Percentiles rank a stretch among this genome's conserved stretches.
phyloP scores from a whole-genome alignment of 345 rosid genomes.

The Trapa bicornis region DNA sequence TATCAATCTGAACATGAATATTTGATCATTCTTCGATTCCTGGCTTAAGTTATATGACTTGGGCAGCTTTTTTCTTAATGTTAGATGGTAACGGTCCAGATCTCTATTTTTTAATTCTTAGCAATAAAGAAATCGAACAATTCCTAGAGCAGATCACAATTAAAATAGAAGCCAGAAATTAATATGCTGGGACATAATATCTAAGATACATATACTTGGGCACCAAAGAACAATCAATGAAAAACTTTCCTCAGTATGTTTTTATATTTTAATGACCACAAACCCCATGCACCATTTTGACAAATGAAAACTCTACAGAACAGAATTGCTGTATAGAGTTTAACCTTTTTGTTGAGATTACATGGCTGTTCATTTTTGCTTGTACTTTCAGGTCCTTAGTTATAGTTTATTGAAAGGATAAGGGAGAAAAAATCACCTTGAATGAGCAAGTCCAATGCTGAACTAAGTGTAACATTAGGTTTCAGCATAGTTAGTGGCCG shows the following conservation, averaged over 20 bases:
- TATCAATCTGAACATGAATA: neutral
- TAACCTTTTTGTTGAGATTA: neutral
- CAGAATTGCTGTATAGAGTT: neutral
- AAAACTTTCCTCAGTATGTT: neutral
- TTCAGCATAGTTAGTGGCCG: constrained; percentile 47
- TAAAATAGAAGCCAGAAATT: neutral
- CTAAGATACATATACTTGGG: neutral
- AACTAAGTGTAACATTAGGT: constrained; percentile 46
- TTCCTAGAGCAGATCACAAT: neutral
- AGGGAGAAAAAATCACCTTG: constrained; percentile 28
- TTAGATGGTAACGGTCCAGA: neutral
- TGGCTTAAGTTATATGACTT: neutral
- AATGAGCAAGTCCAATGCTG: constrained; percentile 49
- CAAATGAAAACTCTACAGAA: neutral
- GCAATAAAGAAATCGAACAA: neutral
- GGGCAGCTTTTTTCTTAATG: neutral
- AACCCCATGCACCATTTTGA: neutral
- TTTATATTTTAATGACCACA: neutral
- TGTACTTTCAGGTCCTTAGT: neutral
- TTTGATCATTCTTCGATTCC: neutral
- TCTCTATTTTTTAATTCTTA: neutral
- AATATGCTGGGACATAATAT: neutral
- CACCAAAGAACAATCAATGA: neutral
- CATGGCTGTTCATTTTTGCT: neutral
- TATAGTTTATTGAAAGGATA: neutral